phyloP scores from a whole-genome alignment of 2,329 filamentous ascomycete species.

The Fusarium xyrophilum region DNA sequence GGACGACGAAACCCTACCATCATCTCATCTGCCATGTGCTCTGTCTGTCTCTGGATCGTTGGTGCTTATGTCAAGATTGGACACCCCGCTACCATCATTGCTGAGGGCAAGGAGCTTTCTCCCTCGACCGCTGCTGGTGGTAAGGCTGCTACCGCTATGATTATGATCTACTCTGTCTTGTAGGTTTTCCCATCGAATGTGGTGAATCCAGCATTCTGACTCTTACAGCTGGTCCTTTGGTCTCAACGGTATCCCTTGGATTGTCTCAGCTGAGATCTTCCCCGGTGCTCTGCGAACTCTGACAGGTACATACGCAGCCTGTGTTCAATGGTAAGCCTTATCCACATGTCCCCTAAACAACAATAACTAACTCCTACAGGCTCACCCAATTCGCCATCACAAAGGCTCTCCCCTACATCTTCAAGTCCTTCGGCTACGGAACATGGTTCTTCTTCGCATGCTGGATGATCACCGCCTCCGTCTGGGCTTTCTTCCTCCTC shows the following conservation, averaged over 20 bases:
- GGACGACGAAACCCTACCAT: slow-evolving; percentile 53
- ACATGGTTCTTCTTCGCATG: slow-evolving; percentile 65
- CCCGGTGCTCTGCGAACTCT: slow-evolving; percentile 52
- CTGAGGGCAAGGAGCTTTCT: slow-evolving; percentile 51
- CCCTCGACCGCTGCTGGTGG: slow-evolving; percentile 55
- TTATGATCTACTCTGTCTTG: slow-evolving; percentile 63
- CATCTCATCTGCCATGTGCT: slow-evolving; percentile 56
- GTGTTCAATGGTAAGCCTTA: slow-evolving; percentile 46
- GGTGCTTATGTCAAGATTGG: slow-evolving; percentile 61
- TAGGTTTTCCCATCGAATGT: slow-evolving; percentile 41
- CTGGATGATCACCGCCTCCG: slow-evolving; percentile 55
- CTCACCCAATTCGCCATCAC: slow-evolving; percentile 53
- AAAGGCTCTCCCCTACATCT: slow-evolving; percentile 54
- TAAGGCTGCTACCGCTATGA: slow-evolving; percentile 60
- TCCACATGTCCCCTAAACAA: fast-evolving
- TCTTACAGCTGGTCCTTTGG: slow-evolving; percentile 51
- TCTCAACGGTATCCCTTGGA: slow-evolving; percentile 55
- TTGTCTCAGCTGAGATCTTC: slow-evolving; percentile 55
- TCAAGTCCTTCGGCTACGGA: slow-evolving; percentile 54
- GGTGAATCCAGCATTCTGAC: neutral
- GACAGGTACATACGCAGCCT: slow-evolving; percentile 51
- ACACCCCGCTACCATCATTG: slow-evolving; percentile 55
- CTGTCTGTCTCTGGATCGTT: slow-evolving; percentile 58
- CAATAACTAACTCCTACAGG: slow-evolving; percentile 3
- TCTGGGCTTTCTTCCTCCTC: slow-evolving; percentile 60